Evolutionary conservation across 345 rosid species (phyloP), one percentile per base, ranked within the genome.

Genomic region (Fremontodendron californicum): DNA sequence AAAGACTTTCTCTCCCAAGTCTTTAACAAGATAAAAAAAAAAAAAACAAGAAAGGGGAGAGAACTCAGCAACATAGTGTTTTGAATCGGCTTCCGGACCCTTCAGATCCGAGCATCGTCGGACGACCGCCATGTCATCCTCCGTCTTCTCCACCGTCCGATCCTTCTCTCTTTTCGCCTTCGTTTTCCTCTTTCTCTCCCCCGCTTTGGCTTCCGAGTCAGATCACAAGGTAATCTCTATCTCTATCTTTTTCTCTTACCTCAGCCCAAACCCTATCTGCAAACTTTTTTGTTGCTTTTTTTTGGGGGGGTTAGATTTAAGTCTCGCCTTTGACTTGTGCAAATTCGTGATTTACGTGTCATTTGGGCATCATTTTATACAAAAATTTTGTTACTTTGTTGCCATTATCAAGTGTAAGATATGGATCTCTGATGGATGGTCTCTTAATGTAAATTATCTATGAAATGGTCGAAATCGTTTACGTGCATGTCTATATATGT

Each of bases 181-280:
- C 55, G 31, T 85, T 11, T 33, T 84, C 71, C 64, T 94, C 75
- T 48, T 86, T 21, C 48, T 85, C 66, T 71, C 86, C 39, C 84
- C 79, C 46, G 86, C 86, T 21, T 77, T 88, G 74, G 90, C 93
- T 78, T 88, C 98, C 77, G 99, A 95, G 83, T 89, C 93, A 55
- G 98, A 95, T 88, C 99, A 95, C 90, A 92, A 89, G 97, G 99
- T 95, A 87, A 4, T 31, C 16, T n/a, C n/a, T n/a, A n/a, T 45
- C 31, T 48, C 66, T 10, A 6, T 2, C n/a, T 39, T n/a, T 11
- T 2, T 27, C 31, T 9, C 40, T 15, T 54, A 21, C 18, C 69
- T 57, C 27, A 16, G 25, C 45, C 54, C 35, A 31, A 58, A 16
- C 68, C 75, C 13, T 29, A 86, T 82, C 85, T 84, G 83, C n/a